Conservation (phyloP, 305 asterid species). For the Plantago rigida region DNA sequence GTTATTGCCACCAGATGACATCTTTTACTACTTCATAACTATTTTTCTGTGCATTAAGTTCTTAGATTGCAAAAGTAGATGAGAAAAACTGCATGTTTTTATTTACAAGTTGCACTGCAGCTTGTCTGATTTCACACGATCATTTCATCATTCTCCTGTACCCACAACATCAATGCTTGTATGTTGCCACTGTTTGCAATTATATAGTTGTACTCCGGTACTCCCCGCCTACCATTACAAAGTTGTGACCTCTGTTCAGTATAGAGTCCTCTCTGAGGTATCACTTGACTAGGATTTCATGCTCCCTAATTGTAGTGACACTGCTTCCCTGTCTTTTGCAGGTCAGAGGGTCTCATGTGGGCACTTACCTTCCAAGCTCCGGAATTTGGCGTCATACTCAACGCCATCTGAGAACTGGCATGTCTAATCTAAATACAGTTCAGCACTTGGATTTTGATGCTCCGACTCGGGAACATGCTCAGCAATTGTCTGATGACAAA, state of each 20-base stretch:
- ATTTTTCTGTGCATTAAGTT: neutral
- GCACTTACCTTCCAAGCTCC: slow-evolving; percentile 89
- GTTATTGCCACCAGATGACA: slow-evolving; percentile 4
- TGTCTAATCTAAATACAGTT: slow-evolving; percentile 54
- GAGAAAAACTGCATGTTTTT: neutral
- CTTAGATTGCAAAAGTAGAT: neutral
- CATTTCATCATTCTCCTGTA: slow-evolving; percentile 4
- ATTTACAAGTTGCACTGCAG: neutral
- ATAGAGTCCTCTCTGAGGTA: too few relatives aligned
- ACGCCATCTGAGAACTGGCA: slow-evolving; percentile 65
- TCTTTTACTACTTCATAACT: neutral
- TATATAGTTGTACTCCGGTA: neutral
- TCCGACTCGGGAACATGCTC: slow-evolving; percentile 91
- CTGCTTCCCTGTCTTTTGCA: slow-evolving; percentile 28
- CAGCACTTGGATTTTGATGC: slow-evolving; percentile 99
- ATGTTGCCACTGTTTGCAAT: slow-evolving; percentile 9
- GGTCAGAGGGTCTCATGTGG: slow-evolving; percentile 94
- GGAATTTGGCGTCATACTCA: slow-evolving; percentile 97
- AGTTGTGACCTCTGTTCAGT: too few relatives aligned
- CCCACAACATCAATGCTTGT: slow-evolving; percentile 14
- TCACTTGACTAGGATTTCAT: too few relatives aligned
- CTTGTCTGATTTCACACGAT: neutral
- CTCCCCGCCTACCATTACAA: neutral
- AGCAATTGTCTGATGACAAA: slow-evolving; percentile 79
- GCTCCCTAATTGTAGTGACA: too few relatives aligned